Conservation (phyloP, 257 asterid genomes). For the Echium plantagineum region DNA sequence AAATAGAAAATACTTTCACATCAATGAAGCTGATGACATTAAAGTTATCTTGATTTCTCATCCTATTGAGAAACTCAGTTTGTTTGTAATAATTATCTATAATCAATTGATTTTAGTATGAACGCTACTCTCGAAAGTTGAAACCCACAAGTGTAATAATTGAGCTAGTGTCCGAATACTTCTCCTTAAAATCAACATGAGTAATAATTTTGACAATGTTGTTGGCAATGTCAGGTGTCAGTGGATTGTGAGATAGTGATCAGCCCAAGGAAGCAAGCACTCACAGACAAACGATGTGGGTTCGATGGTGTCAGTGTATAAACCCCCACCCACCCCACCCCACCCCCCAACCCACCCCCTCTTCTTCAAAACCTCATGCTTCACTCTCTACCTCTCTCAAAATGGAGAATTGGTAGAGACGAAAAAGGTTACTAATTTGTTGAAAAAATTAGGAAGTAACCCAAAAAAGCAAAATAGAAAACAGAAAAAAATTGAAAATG, state of each 20-base stretch:
- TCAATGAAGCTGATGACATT: too few relatives aligned
- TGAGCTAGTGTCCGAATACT: too few relatives aligned
- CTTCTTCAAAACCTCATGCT: background rate
- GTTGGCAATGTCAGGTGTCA: slow-evolving; percentile 38
- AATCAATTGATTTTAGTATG: too few relatives aligned
- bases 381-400: too few relatives aligned
- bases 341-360: background rate
- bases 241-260: slow-evolving; percentile 78
- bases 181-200: too few relatives aligned
- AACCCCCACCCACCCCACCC: slow-evolving; percentile 9
- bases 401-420: background rate
- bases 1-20: too few relatives aligned
- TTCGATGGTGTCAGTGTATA: slow-evolving; percentile 88
- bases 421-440: background rate
- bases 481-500: background rate
- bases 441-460: slow-evolving; percentile 13
- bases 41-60: too few relatives aligned
- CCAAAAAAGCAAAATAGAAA: background rate
- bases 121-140: too few relatives aligned
- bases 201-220: too few relatives aligned
- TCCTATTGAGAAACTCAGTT: too few relatives aligned
- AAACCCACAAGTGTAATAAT: too few relatives aligned
- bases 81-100: too few relatives aligned
- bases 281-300: slow-evolving; percentile 71
- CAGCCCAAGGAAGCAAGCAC: slow-evolving; percentile 76